A percentile compares a stretch with the other conserved stretches of the same genome.
phyloP scores from a whole-genome alignment of 352 stramenopile species.

The Pythium aphanidermatum region DNA sequence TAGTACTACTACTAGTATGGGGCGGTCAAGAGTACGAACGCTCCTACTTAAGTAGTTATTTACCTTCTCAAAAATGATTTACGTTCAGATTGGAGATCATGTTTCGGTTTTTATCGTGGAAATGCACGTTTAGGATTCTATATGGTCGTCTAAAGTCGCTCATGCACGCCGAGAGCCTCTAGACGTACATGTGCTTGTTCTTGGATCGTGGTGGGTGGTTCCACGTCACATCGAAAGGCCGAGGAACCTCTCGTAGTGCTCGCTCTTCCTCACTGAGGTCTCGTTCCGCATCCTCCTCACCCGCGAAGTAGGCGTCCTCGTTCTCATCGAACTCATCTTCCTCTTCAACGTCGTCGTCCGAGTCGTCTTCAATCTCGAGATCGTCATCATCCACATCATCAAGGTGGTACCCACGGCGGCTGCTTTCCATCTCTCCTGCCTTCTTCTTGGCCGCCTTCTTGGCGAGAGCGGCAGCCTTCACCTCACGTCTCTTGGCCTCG shows the following conservation, averaged over 20 bases:
- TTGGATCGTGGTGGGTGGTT: conserved; percentile 41
- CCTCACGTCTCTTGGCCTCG: conserved; percentile 18
- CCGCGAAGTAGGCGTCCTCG: conserved; percentile 47
- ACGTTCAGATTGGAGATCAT: no score
- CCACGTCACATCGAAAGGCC: conserved; percentile 76
- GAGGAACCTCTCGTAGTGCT: conserved; percentile 32
- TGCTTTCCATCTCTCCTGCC: neutral
- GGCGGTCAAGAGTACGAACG: no score
- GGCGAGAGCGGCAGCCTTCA: conserved; percentile 8
- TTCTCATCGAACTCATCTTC: conserved; percentile 23
- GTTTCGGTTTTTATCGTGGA: no score
- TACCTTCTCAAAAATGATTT: no score
- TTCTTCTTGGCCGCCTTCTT: conserved; percentile 22
- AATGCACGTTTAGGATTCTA: no score
- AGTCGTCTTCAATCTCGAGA: conserved; percentile 29
- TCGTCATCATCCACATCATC: conserved; percentile 11
- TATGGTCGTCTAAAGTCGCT: neutral
- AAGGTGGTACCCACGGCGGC: conserved; percentile 19
- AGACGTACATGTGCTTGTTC: conserved; percentile 82
- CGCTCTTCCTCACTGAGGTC: conserved; percentile 31
- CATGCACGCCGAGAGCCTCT: neutral
- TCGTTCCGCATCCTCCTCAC: conserved; percentile 28
- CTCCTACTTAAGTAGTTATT: no score
- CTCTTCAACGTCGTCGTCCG: conserved; percentile 15
- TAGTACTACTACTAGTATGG: no score